Conservation (phyloP, 352 stramenopile species). For the Pythium sukuiense region DNA sequence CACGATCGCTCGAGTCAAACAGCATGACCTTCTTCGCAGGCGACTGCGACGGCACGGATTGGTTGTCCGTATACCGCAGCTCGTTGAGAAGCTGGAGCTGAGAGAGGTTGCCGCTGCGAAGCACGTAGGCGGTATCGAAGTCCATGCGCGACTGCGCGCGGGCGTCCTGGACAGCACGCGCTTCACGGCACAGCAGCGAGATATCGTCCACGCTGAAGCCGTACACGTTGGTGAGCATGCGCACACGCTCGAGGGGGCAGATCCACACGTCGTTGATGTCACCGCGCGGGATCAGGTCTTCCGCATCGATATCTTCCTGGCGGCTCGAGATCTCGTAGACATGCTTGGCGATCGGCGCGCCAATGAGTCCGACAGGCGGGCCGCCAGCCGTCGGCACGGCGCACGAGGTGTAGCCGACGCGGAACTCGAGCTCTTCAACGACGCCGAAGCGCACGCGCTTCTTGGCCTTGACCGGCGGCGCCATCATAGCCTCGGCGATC, state of each 20-base stretch:
- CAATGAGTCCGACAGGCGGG: conserved; percentile 50
- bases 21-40: conserved; percentile 26
- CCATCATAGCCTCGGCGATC: conserved; percentile 11
- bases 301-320: conserved; percentile 32
- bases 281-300: conserved; percentile 26
- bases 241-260: conserved; percentile 47
- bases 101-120: conserved; percentile 30
- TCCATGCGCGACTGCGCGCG: conserved; percentile 36
- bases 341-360: conserved; percentile 31
- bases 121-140: conserved; percentile 24
- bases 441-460: conserved; percentile 49
- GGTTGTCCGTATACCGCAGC: not conserved
- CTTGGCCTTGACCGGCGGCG: conserved; percentile 20
- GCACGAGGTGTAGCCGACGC: conserved; percentile 51
- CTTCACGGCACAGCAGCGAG: conserved; percentile 45
- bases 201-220: conserved; percentile 43
- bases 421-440: conserved; percentile 49
- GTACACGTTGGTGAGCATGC: conserved; percentile 38
- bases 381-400: conserved; percentile 45
- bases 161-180: conserved; percentile 42
- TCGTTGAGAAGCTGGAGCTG: conserved; percentile 28
- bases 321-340: conserved; percentile 23
- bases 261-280: conserved; percentile 46
- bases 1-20: conserved; percentile 16
- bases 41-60: not conserved